These are phyloP conservation scores for Gilbertella persicaria DNA, from an alignment of 371 early-diverging fungal genomes.

Conservation along the genomic window DNA sequence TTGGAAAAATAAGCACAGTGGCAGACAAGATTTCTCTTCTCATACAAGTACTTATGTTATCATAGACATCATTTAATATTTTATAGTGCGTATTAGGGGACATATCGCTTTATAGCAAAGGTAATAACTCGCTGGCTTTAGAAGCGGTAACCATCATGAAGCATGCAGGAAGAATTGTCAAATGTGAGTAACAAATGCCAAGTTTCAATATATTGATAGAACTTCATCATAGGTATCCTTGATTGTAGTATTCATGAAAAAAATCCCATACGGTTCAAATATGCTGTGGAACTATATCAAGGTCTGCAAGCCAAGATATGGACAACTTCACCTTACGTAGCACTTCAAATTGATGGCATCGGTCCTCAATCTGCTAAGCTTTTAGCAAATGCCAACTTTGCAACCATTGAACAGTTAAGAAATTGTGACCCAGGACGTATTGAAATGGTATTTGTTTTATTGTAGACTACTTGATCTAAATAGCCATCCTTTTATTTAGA, in stretches of 20 bases:
- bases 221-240: slow-evolving; percentile 30
- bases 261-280: slow-evolving; percentile 28
- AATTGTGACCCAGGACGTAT: slow-evolving; percentile 39
- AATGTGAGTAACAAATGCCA: slow-evolving; percentile 22
- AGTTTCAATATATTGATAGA: background rate
- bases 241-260: slow-evolving; percentile 35
- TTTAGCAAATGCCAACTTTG: slow-evolving; percentile 34
- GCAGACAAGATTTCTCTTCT: slow-evolving; percentile 40
- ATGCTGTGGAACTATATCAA: slow-evolving; percentile 38
- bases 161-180: slow-evolving; percentile 35
- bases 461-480: background rate
- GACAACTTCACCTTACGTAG: slow-evolving; percentile 36
- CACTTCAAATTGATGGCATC: slow-evolving; percentile 45
- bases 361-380: slow-evolving; percentile 36
- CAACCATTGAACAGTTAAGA: slow-evolving; percentile 35
- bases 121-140: slow-evolving; percentile 24
- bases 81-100: slow-evolving; percentile 42
- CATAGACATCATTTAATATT: background rate
- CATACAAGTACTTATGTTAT: slow-evolving; percentile 32
- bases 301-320: slow-evolving; percentile 46
- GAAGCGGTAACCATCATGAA: slow-evolving; percentile 33
- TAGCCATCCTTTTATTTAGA: slow-evolving; percentile 18
- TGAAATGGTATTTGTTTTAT: slow-evolving; percentile 34
- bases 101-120: slow-evolving; percentile 30
- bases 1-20: slow-evolving; percentile 28